Conservation (phyloP, 345 rosid species). For the Aquilaria yunnanensis region DNA sequence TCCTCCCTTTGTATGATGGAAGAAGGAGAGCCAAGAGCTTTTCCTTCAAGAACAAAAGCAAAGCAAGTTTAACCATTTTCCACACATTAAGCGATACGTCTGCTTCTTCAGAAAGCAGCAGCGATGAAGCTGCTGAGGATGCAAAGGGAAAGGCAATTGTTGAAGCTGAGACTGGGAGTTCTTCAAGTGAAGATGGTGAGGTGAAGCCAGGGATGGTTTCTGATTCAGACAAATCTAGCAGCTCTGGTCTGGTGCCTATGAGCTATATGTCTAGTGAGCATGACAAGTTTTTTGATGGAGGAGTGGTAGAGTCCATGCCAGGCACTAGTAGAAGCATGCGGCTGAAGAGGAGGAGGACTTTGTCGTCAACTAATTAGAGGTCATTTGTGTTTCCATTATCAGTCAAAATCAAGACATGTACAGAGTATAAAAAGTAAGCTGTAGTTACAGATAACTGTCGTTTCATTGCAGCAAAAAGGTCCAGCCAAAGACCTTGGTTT, state of each 20-base stretch:
- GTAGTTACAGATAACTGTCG: no score
- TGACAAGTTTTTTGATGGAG: slow-evolving; percentile 8
- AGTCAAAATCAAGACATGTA: no score
- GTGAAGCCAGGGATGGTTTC: slow-evolving; percentile 10
- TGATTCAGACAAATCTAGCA: slow-evolving; percentile 22
- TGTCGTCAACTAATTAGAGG: slow-evolving; percentile 28
- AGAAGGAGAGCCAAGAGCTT: slow-evolving; percentile 36
- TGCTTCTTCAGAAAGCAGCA: slow-evolving; percentile 29
- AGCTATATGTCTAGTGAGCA: slow-evolving; percentile 13
- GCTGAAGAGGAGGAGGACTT: slow-evolving; percentile 33
- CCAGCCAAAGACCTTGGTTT: no score
- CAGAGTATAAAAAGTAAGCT: no score
- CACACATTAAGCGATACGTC: slow-evolving; percentile 36
- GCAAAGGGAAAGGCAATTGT: slow-evolving; percentile 20
- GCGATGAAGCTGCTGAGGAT: not conserved
- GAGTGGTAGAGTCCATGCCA: slow-evolving; percentile 18
- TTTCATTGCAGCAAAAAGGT: no score
- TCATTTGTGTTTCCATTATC: not conserved
- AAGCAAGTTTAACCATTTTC: slow-evolving; percentile 37
- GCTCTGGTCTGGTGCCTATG: slow-evolving; percentile 12
- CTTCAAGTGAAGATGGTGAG: slow-evolving; percentile 3
- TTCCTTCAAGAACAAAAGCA: slow-evolving; percentile 41
- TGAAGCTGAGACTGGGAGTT: slow-evolving; percentile 20
- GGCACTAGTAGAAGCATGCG: slow-evolving; percentile 18
- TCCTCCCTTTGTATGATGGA: slow-evolving; percentile 45